Conservation (phyloP, 2,329 filamentous ascomycete genomes). For the Colletotrichum cuscutae region DNA sequence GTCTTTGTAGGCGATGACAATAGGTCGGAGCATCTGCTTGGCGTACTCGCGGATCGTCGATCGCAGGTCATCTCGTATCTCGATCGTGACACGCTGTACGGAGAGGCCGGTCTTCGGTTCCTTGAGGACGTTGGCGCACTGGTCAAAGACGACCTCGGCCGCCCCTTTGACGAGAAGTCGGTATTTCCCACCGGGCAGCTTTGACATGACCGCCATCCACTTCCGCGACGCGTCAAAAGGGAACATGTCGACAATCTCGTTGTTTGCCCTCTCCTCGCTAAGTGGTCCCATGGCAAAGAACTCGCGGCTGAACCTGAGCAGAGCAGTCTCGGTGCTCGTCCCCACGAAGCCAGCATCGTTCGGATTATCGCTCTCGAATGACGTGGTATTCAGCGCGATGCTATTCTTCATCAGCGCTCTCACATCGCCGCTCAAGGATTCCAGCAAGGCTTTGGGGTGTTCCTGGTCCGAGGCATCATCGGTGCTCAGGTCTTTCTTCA, state of each 20-base stretch:
- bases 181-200: slow-evolving; percentile 56
- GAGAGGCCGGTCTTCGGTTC: slow-evolving; percentile 54
- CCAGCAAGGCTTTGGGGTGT: slow-evolving; percentile 21
- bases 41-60: slow-evolving; percentile 64
- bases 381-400: slow-evolving; percentile 61
- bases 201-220: slow-evolving; percentile 66
- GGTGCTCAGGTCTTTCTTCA: slow-evolving; percentile 39
- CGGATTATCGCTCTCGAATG: slow-evolving; percentile 59
- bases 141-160: slow-evolving; percentile 63
- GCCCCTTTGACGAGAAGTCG: slow-evolving; percentile 67
- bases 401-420: slow-evolving; percentile 51
- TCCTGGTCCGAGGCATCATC: slow-evolving; percentile 42
- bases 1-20: slow-evolving; percentile 73
- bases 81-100: slow-evolving; percentile 43
- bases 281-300: slow-evolving; percentile 57
- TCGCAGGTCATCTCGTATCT: slow-evolving; percentile 45
- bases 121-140: slow-evolving; percentile 52
- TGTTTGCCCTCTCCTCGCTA: slow-evolving; percentile 57
- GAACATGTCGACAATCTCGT: slow-evolving; percentile 58
- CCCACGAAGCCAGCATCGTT: slow-evolving; percentile 56
- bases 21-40: slow-evolving; percentile 72
- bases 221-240: slow-evolving; percentile 66
- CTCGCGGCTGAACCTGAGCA: slow-evolving; percentile 62
- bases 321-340: slow-evolving; percentile 65
- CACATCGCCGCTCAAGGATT: slow-evolving; percentile 46